Evolutionary conservation across 768 basidiomycete species (phyloP), one percentile per base, ranked within the genome.

Genomic region (Mycena epipterygia): DNA sequence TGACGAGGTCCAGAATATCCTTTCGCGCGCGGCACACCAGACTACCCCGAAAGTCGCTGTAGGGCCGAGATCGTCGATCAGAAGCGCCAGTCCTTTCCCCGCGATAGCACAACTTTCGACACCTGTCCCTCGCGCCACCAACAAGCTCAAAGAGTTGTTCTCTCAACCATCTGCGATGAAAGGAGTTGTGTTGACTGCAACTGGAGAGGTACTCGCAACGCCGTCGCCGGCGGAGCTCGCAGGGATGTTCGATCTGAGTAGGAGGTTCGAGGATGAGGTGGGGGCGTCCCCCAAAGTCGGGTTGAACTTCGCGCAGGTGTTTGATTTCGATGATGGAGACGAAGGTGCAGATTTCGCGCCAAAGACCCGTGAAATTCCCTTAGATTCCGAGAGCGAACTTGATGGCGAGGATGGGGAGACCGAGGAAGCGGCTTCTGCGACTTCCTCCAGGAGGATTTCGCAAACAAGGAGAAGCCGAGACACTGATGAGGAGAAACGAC

Each of bases 101-200:
- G 76, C 83, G 5, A 76, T 78, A 27, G 75, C 77, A 23, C 64
- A 79, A 63, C 82, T 90, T 64, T 85, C 87, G 52, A 92, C 92
- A 3, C 91, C 92, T 0, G 79, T 87, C 17, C 83, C 79, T 32
- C 86, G 88, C 33, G 70, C 81, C 8, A 73, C 78, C 14, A 77
- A 76, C 60, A 70, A 77, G 32, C 83, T 84, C 14, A 67, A 66
- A 12, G 70, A 67, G 44, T 37, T 71, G 48, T 66, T 71, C 27
- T 78, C 73, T 27, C 77, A 83, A 35, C 84, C 83, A 2, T 89
- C 88, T 5, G 90, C 90, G 1, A 92, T 92, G 90, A 91, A 91
- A 76, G 90, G 95, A 3, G 92, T 96, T 42, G 85, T 96, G 33
- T 84, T 95, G 41, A 95, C 95, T 0, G 84, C 90, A 11, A 95